Percentiles rank a stretch among this genome's conserved stretches.
Evolutionary conservation across 1,284 basidiomycete genomes (phyloP).

Genomic region (Melampsora allii-populina): DNA sequence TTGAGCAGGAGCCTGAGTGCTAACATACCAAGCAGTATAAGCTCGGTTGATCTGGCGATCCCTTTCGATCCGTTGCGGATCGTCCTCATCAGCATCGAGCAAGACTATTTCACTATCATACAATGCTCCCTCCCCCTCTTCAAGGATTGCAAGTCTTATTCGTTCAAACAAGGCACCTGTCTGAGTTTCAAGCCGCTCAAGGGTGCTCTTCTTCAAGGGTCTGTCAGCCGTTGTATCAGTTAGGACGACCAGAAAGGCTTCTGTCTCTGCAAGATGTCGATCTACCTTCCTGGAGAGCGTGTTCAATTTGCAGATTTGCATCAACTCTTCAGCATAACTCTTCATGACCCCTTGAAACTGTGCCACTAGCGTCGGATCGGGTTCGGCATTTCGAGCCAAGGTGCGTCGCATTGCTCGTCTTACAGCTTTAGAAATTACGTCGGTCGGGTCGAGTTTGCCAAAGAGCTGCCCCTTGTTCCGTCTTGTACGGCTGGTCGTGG

Average conservation of each 20-base stretch:
- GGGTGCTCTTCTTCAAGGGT: conserved; percentile 9
- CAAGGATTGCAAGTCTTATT: conserved; percentile 7
- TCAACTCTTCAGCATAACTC: conserved; percentile 13
- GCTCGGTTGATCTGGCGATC: conserved; percentile 9
- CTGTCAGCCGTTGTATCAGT: background rate
- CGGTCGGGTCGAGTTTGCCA: background rate
- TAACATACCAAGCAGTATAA: conserved; percentile 21
- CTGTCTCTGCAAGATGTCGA: conserved; percentile 29
- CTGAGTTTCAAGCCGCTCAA: background rate
- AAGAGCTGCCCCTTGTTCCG: background rate
- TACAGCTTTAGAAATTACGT: background rate
- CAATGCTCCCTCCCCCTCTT: background rate
- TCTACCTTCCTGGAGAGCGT: conserved; percentile 3
- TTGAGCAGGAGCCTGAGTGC: background rate
- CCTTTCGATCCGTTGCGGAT: background rate
- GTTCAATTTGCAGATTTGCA: conserved; percentile 30
- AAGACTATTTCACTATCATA: background rate
- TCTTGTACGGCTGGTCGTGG: background rate
- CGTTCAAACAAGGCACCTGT: conserved; percentile 7
- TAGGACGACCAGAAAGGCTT: conserved; percentile 30
- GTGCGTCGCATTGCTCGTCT: background rate
- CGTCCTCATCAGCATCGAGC: background rate
- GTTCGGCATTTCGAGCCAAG: background rate
- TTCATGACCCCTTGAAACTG: background rate
- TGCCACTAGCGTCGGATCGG: background rate